Evolutionary conservation across 768 basidiomycete genomes (phyloP).

Genomic region (Amanita muscaria): DNA sequence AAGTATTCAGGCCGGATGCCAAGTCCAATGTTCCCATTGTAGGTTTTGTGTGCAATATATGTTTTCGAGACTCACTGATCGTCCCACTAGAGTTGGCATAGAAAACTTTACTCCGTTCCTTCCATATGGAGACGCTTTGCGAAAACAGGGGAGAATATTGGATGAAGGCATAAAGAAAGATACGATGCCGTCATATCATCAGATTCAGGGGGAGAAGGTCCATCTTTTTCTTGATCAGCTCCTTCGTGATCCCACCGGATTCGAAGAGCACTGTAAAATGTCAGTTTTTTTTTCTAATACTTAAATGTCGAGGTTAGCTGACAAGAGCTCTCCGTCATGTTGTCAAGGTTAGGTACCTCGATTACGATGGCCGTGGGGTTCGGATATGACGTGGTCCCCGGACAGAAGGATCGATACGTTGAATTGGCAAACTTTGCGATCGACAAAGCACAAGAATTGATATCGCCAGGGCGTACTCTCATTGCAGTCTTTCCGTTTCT

Average conservation of each 20-base stretch:
- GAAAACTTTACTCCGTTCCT: neutral
- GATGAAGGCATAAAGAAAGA: neutral
- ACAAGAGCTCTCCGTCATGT: neutral
- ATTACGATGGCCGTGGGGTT: neutral
- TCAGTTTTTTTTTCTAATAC: neutral
- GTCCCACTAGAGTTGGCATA: neutral
- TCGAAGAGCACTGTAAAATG: neutral
- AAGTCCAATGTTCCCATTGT: slow-evolving; percentile 16
- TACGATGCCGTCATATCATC: neutral
- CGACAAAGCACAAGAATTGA: neutral
- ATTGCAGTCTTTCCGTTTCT: too few species aligned
- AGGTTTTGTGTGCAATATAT: neutral
- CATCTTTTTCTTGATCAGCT: neutral
- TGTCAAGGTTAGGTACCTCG: neutral
- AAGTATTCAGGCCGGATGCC: slow-evolving; percentile 17
- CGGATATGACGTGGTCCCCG: neutral
- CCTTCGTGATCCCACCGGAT: neutral
- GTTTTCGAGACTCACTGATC: too few species aligned
- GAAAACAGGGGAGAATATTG: neutral
- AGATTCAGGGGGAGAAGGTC: neutral
- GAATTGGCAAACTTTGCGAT: neutral
- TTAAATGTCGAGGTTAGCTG: neutral
- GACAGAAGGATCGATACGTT: too few species aligned
- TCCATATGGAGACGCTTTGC: neutral
- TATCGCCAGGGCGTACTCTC: neutral